phyloP scores from a whole-genome alignment of 2,329 filamentous ascomycete genomes.

The Davidsoniella eucalypti region DNA sequence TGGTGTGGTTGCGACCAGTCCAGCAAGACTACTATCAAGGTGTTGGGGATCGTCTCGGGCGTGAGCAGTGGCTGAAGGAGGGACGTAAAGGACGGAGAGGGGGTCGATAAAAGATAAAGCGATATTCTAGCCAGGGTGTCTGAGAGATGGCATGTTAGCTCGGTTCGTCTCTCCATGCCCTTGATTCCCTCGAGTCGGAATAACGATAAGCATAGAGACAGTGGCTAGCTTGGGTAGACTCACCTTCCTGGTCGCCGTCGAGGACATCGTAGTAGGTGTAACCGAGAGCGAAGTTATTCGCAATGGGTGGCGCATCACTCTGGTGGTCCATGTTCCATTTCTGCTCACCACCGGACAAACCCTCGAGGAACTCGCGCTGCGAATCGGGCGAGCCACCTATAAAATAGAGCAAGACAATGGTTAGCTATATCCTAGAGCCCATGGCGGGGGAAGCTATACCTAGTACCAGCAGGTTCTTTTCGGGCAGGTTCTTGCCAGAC shows the following conservation, averaged over 20 bases:
- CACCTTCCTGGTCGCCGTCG: conserved; percentile 85
- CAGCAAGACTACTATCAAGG: conserved; percentile 75
- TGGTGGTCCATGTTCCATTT: conserved; percentile 37
- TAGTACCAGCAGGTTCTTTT: conserved; percentile 79
- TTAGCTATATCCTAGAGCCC: background rate
- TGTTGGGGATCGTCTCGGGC: conserved; percentile 68
- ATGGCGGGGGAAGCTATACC: conserved; percentile 33
- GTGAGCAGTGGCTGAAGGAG: conserved; percentile 74
- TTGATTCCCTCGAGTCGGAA: background rate
- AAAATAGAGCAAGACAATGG: background rate
- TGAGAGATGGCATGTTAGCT: conserved; percentile 20
- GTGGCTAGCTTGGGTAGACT: conserved; percentile 12
- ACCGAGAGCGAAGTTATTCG: conserved; percentile 80
- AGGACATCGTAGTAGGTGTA: conserved; percentile 94
- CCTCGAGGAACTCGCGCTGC: conserved; percentile 69
- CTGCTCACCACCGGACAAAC: conserved; percentile 36
- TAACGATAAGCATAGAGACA: background rate
- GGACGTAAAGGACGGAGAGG: conserved; percentile 65
- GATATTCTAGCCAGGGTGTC: conserved; percentile 83
- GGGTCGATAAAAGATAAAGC: conserved; percentile 73
- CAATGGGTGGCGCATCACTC: conserved; percentile 56
- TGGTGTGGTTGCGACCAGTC: conserved; percentile 91
- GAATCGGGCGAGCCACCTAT: conserved; percentile 66
- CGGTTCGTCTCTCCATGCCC: background rate
- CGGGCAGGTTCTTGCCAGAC: conserved; percentile 73